phyloP scores from a whole-genome alignment of 345 rosid genomes.

The Trapa incisa region DNA sequence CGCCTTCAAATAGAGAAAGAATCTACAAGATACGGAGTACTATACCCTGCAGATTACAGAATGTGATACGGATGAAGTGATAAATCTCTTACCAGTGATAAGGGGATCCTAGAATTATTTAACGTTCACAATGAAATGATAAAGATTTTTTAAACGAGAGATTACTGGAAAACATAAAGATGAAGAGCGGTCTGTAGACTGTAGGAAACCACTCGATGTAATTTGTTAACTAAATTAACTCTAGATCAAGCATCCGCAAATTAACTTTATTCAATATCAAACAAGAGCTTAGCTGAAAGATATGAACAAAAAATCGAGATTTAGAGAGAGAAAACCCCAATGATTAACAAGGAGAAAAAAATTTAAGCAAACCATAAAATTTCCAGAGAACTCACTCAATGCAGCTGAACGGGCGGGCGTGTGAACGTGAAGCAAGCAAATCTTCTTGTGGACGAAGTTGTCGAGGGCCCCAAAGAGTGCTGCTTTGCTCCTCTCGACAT shows the following conservation, averaged over 20 bases:
- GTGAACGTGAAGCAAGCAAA: constrained; percentile 72
- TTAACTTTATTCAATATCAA: not conserved
- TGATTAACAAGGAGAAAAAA: not conserved
- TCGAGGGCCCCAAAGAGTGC: constrained; percentile 56
- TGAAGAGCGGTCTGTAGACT: no score
- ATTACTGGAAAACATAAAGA: no score
- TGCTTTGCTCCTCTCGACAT: constrained; percentile 42
- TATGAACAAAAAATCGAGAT: not conserved
- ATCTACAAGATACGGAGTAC: not conserved
- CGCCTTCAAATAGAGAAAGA: not conserved
- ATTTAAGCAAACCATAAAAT: not conserved
- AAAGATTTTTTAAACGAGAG: no score
- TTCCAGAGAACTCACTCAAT: constrained; percentile 34
- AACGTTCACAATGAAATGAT: no score
- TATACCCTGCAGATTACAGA: no score
- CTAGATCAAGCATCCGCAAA: not conserved
- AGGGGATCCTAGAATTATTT: no score
- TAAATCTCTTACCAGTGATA: no score
- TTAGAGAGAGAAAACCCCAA: not conserved
- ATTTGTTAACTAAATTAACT: not conserved
- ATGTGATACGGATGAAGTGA: not conserved
- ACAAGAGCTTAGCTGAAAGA: no score
- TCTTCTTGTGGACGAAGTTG: constrained; percentile 52
- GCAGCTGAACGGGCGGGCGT: constrained; percentile 29
- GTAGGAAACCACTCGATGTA: no score